Conservation (phyloP, 73 alveolate genomes). For the Paramecium biaurelia region DNA sequence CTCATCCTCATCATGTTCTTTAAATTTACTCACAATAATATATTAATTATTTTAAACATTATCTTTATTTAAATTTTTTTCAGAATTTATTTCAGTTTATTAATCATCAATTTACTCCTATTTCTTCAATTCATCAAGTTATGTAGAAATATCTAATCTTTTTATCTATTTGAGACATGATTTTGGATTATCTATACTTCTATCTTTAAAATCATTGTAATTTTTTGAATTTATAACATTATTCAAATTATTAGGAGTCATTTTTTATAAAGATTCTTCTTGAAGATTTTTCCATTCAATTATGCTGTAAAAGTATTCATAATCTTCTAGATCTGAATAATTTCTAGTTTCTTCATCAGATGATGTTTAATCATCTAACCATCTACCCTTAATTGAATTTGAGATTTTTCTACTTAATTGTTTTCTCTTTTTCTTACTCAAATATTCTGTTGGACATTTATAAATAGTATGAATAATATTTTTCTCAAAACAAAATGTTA, state of each 20-base stretch:
- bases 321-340: background rate
- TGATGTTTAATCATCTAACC: background rate
- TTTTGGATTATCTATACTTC: background rate
- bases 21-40: background rate
- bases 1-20: background rate
- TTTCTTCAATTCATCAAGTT: background rate
- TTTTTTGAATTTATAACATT: background rate
- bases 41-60: background rate
- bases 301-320: background rate
- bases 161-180: background rate
- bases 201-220: background rate
- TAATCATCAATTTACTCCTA: background rate
- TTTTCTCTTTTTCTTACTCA: background rate
- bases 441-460: background rate
- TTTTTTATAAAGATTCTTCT: background rate
- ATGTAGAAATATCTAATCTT: background rate
- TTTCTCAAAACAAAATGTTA: background rate
- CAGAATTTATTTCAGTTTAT: background rate
- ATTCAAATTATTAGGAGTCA: background rate
- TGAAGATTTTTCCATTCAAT: background rate
- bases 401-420: background rate
- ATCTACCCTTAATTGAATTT: background rate
- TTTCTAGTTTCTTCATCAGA: background rate
- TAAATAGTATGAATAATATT: background rate
- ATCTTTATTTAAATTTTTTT: background rate